A percentile compares a stretch with the other conserved stretches of the same genome.
phyloP scores from a whole-genome alignment of 306 rosid species.

The Pterocarpus macrocarpus region DNA sequence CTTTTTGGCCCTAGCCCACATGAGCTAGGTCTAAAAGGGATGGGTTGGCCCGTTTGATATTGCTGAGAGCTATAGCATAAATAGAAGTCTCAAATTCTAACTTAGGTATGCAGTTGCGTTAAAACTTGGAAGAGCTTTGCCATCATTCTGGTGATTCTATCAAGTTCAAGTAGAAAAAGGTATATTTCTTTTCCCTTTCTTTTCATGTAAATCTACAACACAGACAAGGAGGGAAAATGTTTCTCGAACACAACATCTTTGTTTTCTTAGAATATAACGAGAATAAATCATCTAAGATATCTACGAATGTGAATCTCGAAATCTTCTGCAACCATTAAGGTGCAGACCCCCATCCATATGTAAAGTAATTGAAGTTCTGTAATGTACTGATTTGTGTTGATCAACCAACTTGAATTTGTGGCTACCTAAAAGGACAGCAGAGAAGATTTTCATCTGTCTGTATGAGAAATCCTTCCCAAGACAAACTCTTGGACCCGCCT shows the following conservation, averaged over 20 bases:
- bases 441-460: slow-evolving; percentile 69
- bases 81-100: too few species aligned
- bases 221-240: too few species aligned
- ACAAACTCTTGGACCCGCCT: slow-evolving; percentile 77
- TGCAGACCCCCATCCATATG: slow-evolving; percentile 71
- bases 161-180: too few species aligned
- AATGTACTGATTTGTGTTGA: slow-evolving; percentile 52
- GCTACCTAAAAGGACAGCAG: slow-evolving; percentile 57
- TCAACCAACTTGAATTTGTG: slow-evolving; percentile 62
- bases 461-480: slow-evolving; percentile 74
- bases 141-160: too few species aligned
- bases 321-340: background rate
- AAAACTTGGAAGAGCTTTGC: too few species aligned
- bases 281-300: background rate
- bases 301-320: background rate
- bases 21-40: too few species aligned
- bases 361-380: slow-evolving; percentile 68
- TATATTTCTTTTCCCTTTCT: background rate
- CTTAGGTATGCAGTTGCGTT: too few species aligned
- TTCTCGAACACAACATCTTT: background rate
- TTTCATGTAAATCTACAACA: background rate
- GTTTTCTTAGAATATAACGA: background rate
- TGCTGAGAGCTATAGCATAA: too few species aligned
- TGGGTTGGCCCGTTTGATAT: too few species aligned
- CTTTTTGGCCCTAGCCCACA: too few species aligned